Base-by-base conservation (phyloP, 2,329 filamentous ascomycete species). In the Rhinocladiella similis region DNA sequence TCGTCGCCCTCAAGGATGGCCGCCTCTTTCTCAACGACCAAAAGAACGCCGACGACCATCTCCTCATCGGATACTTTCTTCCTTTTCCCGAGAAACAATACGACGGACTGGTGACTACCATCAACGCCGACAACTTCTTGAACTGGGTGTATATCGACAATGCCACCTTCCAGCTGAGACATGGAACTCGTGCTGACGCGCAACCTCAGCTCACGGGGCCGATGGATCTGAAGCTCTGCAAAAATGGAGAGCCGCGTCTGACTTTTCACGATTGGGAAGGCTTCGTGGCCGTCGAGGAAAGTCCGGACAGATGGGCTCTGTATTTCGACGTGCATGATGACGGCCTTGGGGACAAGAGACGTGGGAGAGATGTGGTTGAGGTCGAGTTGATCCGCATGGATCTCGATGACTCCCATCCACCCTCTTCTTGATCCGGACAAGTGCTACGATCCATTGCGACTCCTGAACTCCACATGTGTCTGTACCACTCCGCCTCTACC, bases 181-280 rank as follows among this genome's bases (percentile, higher is more conserved):
- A 87, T 67, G 83, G 83, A 10, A 85, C 85, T n/a, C 83, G 89
- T 16, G 85, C 84, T 48, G 85, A 89, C 56, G 89, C 87, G 20
- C 77, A 87, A 33, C 81, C 77, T 22, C 88, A 96, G 70, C 76
- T 87, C 58, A 83, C 92, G 47, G 91, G 90, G n/a, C 87, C 88
- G 5, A 95, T 89, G 87, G 87, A 90, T 66, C 94, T 89, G 85
- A 89, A 80, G 3, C 36, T 50, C 6, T 51, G 41, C 16, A 64
- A 47, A 18, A 27, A 56, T 9, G 54, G 53, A 2, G 56, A 58
- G 13, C 67, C 59, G 47, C 66, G 66, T 2, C 62, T 76, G 12
- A 68, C 67, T 4, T 62, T 77, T 14, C 69, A 74, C 36, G 65
- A 65, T 36, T 70, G 67, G 62, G 65, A 68, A 39, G 61, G 62